These are phyloP conservation scores for Phialophora verrucosa DNA, from an alignment of 2,329 filamentous ascomycete genomes.

Conservation along the genomic window DNA sequence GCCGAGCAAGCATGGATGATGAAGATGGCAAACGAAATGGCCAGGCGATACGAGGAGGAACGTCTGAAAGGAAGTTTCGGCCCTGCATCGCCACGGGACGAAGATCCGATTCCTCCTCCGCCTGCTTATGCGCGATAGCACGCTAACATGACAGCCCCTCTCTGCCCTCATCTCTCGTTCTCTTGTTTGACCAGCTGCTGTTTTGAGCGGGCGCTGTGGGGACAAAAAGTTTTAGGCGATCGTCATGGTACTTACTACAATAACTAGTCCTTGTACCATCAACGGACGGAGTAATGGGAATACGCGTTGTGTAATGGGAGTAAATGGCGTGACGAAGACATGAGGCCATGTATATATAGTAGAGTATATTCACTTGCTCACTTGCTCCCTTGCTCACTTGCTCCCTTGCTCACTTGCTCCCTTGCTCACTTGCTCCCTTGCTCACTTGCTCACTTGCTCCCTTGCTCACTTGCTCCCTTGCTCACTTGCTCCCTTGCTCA, in stretches of 20 bases:
- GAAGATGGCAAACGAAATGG: constrained; percentile 90
- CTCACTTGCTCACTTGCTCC: neutral
- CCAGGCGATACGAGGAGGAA: constrained; percentile 81
- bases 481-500: neutral
- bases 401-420: neutral
- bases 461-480: neutral
- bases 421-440: too few relatives aligned
- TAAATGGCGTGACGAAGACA: constrained; percentile 7
- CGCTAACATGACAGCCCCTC: neutral
- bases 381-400: neutral
- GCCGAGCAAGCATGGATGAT: constrained; percentile 56
- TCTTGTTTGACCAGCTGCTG: neutral
- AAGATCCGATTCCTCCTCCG: constrained; percentile 50
- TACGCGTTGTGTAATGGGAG: too few relatives aligned
- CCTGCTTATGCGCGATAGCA: constrained; percentile 53
- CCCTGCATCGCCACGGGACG: constrained; percentile 37
- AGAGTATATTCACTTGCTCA: neutral
- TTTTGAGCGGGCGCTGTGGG: constrained; percentile 1
- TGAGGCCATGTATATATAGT: neutral
- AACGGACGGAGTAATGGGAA: neutral
- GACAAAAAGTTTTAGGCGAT: neutral
- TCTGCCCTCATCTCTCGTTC: neutral
- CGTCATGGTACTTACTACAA: neutral
- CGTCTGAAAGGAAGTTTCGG: constrained; percentile 56
- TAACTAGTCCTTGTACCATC: neutral